Conservation (phyloP, 1,139 yeast genomes). For the Suhomyces wounanorum region DNA sequence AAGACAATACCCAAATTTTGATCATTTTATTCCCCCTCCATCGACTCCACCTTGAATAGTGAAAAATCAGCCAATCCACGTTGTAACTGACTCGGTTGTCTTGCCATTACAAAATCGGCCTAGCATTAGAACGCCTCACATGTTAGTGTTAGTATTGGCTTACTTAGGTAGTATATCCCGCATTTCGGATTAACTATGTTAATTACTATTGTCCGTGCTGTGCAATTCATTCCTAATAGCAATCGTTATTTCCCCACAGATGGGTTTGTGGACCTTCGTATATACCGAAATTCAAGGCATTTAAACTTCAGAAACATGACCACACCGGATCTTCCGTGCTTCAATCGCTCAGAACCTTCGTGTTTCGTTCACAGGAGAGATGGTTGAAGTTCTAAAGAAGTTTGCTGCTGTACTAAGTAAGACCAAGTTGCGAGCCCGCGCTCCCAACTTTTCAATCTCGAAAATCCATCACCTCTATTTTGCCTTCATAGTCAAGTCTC, state of each 20-base stretch:
- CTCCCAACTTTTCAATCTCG: slow-evolving; percentile 1
- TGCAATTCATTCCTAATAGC: background rate
- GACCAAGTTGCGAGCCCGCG: slow-evolving; percentile 3
- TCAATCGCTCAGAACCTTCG: background rate
- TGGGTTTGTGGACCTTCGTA: background rate
- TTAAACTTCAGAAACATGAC: background rate
- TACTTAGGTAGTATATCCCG: background rate
- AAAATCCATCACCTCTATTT: slow-evolving; percentile 1
- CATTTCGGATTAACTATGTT: background rate
- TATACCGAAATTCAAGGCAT: background rate
- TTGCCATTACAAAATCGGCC: background rate
- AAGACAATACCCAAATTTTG: background rate
- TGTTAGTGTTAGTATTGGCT: background rate
- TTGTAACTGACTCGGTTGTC: background rate
- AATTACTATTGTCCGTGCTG: background rate
- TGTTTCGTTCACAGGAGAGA: background rate
- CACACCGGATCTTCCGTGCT: background rate
- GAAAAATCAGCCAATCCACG: too few species aligned
- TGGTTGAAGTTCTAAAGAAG: background rate
- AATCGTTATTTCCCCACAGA: background rate
- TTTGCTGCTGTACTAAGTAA: background rate
- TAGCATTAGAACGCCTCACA: background rate
- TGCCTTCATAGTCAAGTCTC: background rate
- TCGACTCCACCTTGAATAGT: background rate
- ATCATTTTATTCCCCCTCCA: background rate